A percentile compares a stretch with the other conserved stretches of the same genome.
Conservation (phyloP, 2,329 filamentous ascomycete species). For the Trichothecium sympodiale region DNA sequence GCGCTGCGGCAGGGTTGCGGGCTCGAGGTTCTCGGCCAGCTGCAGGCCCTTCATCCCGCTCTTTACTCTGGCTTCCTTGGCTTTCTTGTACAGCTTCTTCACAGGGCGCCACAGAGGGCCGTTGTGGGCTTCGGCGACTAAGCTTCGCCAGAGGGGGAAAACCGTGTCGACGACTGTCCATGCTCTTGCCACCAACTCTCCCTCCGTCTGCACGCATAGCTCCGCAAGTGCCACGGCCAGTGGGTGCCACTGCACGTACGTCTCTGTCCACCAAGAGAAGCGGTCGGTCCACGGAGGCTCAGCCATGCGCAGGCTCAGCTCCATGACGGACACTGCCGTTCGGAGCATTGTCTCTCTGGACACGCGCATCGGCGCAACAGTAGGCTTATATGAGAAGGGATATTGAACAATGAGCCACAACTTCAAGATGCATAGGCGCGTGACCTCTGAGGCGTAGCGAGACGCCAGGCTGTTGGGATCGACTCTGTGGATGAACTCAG, state of each 20-base stretch:
- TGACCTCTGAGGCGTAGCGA: conserved; percentile 25
- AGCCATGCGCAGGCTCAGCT: conserved; percentile 22
- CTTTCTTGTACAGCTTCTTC: conserved; percentile 39
- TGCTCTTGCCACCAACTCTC: conserved; percentile 33
- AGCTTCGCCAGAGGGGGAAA: conserved; percentile 29
- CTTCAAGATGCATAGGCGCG: conserved; percentile 32
- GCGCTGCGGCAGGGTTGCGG: neutral
- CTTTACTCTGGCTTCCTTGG: conserved; percentile 26
- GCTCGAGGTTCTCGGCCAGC: conserved; percentile 6
- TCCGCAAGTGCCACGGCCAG: conserved; percentile 41
- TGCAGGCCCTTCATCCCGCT: conserved; percentile 15
- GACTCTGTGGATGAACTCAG: conserved; percentile 24
- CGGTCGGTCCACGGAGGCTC: conserved; percentile 21
- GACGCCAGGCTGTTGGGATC: conserved; percentile 21
- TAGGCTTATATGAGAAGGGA: conserved; percentile 23
- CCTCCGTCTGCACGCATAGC: conserved; percentile 35
- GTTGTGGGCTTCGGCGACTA: conserved; percentile 36
- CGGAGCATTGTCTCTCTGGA: conserved; percentile 31
- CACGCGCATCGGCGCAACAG: conserved; percentile 18
- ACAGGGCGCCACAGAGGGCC: conserved; percentile 44
- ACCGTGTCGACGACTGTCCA: conserved; percentile 36
- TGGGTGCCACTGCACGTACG: conserved; percentile 44
- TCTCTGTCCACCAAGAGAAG: conserved; percentile 36
- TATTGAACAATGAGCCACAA: conserved; percentile 35
- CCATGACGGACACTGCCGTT: conserved; percentile 34